These are phyloP conservation scores for Magnusiomyces magnusii DNA, from an alignment of 1,139 yeast species.

Conservation along the genomic window DNA sequence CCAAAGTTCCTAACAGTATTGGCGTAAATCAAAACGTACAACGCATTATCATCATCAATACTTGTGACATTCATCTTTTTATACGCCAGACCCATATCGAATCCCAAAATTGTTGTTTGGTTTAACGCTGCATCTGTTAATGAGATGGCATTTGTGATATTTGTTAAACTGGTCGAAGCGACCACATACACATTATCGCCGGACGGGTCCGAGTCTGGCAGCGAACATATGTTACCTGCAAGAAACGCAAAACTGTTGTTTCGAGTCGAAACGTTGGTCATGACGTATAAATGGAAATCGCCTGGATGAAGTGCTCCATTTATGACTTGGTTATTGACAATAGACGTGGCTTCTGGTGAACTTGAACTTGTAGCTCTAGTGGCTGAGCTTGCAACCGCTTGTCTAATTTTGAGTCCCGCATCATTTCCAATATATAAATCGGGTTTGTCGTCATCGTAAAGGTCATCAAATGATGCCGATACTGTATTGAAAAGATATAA, in stretches of 20 bases:
- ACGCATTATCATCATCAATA: neutral
- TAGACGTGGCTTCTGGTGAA: neutral
- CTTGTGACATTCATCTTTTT: neutral
- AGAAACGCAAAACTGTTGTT: neutral
- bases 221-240: neutral
- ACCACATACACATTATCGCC: neutral
- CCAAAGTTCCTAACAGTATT: neutral
- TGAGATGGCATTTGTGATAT: neutral
- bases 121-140: neutral
- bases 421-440: neutral
- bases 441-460: neutral
- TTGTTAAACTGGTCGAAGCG: neutral
- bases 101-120: neutral
- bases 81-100: neutral
- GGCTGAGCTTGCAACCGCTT: neutral
- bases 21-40: neutral
- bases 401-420: neutral
- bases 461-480: neutral
- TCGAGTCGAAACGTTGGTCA: neutral
- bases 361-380: neutral
- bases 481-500: neutral
- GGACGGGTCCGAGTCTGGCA: neutral
- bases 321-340: conserved; percentile 4
- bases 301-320: neutral
- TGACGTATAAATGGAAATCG: neutral